Evolutionary conservation across 495 filamentous ascomycete species (phyloP).

Genomic region (Mytilinidion resinicola): DNA sequence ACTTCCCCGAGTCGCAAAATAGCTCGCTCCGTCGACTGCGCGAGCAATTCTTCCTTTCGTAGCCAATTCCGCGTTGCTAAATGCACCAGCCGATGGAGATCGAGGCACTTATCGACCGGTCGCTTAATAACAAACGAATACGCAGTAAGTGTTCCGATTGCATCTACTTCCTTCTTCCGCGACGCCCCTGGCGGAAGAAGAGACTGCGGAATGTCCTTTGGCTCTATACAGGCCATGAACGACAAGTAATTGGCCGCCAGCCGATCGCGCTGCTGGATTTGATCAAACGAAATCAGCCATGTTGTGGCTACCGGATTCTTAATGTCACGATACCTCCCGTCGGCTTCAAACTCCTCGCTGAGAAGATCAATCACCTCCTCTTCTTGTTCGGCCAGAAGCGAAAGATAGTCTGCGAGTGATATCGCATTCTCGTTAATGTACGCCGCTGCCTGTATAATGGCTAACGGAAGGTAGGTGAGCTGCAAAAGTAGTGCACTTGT

Average conservation of each 20-base stretch:
- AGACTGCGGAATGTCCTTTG: constrained; percentile 39
- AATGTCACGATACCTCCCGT: constrained; percentile 36
- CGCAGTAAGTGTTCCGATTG: constrained; percentile 31
- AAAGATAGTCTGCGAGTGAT: constrained; percentile 35
- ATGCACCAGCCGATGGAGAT: constrained; percentile 37
- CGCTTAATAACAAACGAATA: constrained; percentile 32
- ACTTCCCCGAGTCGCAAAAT: constrained; percentile 13
- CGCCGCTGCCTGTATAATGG: constrained; percentile 26
- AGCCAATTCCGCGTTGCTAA: constrained; percentile 33
- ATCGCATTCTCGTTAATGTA: constrained; percentile 2
- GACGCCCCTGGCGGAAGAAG: constrained; percentile 27
- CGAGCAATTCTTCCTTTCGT: constrained; percentile 20
- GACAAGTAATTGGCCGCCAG: constrained; percentile 37
- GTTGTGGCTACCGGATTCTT: too few species aligned
- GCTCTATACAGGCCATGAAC: constrained; percentile 43
- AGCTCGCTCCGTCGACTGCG: constrained; percentile 2
- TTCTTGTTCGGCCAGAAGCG: constrained; percentile 39
- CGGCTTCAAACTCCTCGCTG: constrained; percentile 46
- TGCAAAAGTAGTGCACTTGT: background rate
- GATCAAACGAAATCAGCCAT: constrained; percentile 48
- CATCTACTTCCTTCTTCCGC: constrained; percentile 20
- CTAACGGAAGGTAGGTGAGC: constrained; percentile 21
- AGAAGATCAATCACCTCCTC: constrained; percentile 39
- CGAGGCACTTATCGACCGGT: constrained; percentile 1
- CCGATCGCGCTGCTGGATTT: constrained; percentile 35